Base-by-base conservation (phyloP, 202 grass and related monocot species). In the Musa balbisiana region DNA sequence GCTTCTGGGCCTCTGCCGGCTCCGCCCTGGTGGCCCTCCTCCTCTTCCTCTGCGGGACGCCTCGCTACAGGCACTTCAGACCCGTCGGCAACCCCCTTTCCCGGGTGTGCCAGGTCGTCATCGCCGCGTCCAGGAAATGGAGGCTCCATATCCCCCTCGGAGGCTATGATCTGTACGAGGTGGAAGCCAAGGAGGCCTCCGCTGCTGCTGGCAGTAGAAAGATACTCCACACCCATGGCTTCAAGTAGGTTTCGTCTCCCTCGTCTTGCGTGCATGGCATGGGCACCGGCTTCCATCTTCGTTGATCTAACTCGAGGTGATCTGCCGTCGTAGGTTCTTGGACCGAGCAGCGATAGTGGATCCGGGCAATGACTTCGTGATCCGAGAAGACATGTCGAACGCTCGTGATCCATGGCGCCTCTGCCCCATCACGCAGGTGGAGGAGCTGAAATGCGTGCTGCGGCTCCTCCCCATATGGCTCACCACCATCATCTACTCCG, bases 1-100 rank as follows among this genome's bases (percentile, higher is more conserved):
- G 80, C 19, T 86, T 86, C 60, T 62, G 60, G 51, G 67, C 81
- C 64, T 81, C 79, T 24, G 55, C 79, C 2, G 55, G 50, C 20
- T 53, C 71, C 5, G 84, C 52, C 11, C 65, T 71, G 20, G 8
- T 79, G 2, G 80, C 69, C 25, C 59, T 82, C 9, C 17, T 79
- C 8, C 20, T 55, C 33, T 86, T 82, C 69, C 66, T 82, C 54
- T 66, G 60, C 20, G 84, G 79, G 55, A 78, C 71, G 55, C 16
- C 27, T 25, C 29, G 54, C 20, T 86, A 86, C 81, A 82, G 69
- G 51, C 49, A 55, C 33, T 53, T 56, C 33, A 82, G 75, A 29
- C 79, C 84, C 20, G 33, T 9, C 2, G 77, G 77, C 17, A 79
- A 79, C 53, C 77, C 77, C 2, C 53, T 79, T 19, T 51, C 67